These are phyloP conservation scores for Misopates orontium DNA, from an alignment of 257 asterid species.

Conservation along the genomic window DNA sequence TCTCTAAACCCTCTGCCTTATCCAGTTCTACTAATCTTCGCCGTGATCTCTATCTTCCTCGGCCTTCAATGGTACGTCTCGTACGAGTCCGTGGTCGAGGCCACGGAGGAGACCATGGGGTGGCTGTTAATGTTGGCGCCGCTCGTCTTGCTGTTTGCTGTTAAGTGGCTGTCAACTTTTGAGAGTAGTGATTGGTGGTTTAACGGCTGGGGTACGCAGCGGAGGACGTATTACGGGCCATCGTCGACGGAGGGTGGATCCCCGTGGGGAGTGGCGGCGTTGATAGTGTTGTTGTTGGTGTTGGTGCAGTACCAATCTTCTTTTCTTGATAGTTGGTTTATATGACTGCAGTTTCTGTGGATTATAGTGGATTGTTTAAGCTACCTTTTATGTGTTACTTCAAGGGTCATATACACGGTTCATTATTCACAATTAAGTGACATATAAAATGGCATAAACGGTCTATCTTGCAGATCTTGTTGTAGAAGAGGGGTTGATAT, in stretches of 20 bases:
- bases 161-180: constrained; percentile 48
- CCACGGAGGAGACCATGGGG: constrained; percentile 75
- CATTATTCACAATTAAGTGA: too few species aligned
- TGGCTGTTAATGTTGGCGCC: constrained; percentile 73
- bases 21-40: constrained; percentile 69
- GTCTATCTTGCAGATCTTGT: too few species aligned
- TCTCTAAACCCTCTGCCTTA: constrained; percentile 68
- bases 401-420: too few species aligned
- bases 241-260: constrained; percentile 55
- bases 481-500: too few species aligned
- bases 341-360: constrained; percentile 14
- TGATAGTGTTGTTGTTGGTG: constrained; percentile 67
- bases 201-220: constrained; percentile 47
- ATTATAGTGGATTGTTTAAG: too few species aligned
- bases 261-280: constrained; percentile 88
- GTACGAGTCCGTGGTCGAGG: constrained; percentile 63
- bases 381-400: not conserved
- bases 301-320: constrained; percentile 66
- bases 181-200: constrained; percentile 39
- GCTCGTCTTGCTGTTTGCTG: constrained; percentile 52
- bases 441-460: too few species aligned
- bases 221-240: constrained; percentile 30
- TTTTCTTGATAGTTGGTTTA: constrained; percentile 81
- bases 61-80: constrained; percentile 83
- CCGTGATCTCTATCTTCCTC: constrained; percentile 64